Conservation (phyloP, 495 filamentous ascomycete species). For the Lophiostoma macrostomum region DNA sequence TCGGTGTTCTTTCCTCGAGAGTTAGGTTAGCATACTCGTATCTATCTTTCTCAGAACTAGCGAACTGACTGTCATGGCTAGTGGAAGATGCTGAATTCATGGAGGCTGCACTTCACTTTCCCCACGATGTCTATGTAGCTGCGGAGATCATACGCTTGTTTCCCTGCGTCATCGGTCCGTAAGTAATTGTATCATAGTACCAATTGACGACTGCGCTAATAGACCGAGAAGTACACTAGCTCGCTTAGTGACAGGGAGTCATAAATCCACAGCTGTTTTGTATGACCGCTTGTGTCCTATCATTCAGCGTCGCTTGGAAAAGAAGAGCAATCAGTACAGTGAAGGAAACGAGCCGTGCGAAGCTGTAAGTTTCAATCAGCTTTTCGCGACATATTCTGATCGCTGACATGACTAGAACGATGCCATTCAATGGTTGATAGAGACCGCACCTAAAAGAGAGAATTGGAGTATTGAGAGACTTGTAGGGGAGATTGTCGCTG, state of each 20-base stretch:
- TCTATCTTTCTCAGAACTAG: neutral
- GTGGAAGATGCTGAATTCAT: neutral
- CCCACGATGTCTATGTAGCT: neutral
- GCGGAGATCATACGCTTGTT: conserved; percentile 5
- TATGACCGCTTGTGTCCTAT: too few species aligned
- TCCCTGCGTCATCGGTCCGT: neutral
- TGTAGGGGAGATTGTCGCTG: neutral
- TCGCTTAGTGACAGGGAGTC: too few species aligned
- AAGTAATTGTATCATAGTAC: too few species aligned
- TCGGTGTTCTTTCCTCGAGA: neutral
- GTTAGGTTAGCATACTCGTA: neutral
- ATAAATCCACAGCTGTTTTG: too few species aligned
- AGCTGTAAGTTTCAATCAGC: neutral
- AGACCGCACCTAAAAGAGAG: neutral
- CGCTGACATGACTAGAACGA: neutral
- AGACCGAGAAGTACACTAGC: too few species aligned
- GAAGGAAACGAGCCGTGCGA: too few species aligned
- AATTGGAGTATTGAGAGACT: neutral
- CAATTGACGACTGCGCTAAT: too few species aligned
- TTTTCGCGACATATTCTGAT: neutral
- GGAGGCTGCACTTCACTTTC: neutral
- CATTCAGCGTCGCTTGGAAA: too few species aligned
- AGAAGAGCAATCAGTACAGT: too few species aligned
- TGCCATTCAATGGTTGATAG: neutral
- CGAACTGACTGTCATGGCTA: too few species aligned